Evolutionary conservation across 805 yeast species (phyloP).

Genomic region (Phaffomyces antillensis): DNA sequence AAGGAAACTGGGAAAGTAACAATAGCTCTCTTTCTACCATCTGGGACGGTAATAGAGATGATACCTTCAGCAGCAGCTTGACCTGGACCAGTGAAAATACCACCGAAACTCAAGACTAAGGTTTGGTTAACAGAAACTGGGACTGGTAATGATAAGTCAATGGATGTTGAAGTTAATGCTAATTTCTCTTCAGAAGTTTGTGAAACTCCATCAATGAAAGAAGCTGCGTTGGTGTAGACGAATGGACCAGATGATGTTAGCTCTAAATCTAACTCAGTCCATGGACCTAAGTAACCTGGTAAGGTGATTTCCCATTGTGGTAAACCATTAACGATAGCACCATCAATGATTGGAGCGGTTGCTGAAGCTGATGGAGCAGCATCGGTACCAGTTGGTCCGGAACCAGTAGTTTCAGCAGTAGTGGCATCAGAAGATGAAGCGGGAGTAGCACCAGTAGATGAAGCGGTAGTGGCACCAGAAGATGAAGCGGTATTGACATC

Average conservation of each 20-base stretch:
- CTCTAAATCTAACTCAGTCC: neutral
- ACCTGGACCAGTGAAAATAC: conserved; percentile 5
- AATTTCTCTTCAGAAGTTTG: neutral
- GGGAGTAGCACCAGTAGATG: neutral
- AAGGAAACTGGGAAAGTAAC: conserved; percentile 5
- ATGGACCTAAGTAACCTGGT: conserved; percentile 3
- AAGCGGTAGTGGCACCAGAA: neutral
- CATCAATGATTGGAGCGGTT: neutral
- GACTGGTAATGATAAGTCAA: neutral
- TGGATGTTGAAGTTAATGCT: neutral
- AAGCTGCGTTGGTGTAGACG: conserved; percentile 1
- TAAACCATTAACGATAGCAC: neutral
- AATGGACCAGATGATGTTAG: neutral
- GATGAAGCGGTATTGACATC: neutral
- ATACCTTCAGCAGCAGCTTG: conserved; percentile 1
- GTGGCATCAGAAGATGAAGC: neutral
- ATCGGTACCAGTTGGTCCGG: neutral
- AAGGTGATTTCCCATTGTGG: conserved; percentile 1
- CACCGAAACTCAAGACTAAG: neutral
- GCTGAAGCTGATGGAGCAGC: neutral
- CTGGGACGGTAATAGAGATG: conserved; percentile 7
- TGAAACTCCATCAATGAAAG: conserved; percentile 1
- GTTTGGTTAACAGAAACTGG: neutral
- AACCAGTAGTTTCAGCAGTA: neutral
- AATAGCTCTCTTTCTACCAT: conserved; percentile 10